Percentiles rank a stretch among this genome's conserved stretches.
Evolutionary conservation across 2,329 filamentous ascomycete genomes (phyloP).

Genomic region (Penicillium griseofulvum): DNA sequence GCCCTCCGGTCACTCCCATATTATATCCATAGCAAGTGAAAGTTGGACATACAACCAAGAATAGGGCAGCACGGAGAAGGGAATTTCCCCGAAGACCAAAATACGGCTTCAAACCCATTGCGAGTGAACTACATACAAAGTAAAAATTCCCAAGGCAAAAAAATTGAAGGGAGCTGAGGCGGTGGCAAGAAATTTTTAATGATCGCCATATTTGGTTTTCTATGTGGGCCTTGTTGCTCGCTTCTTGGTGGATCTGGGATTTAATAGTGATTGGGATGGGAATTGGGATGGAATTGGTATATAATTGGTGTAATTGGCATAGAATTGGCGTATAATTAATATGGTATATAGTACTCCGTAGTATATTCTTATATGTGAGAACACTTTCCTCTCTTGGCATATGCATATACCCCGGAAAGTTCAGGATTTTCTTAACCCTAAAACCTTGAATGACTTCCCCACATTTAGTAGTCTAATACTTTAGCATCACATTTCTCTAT

Average conservation of each 20-base stretch:
- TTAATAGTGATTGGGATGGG: too few relatives aligned
- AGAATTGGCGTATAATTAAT: too few relatives aligned
- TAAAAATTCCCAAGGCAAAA: background rate
- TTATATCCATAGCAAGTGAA: slow-evolving; percentile 55
- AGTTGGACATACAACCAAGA: slow-evolving; percentile 27
- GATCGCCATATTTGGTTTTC: background rate
- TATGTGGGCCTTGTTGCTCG: background rate
- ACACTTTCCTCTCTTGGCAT: too few relatives aligned
- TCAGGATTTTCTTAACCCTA: too few relatives aligned
- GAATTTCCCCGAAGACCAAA: slow-evolving; percentile 23
- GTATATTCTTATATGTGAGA: too few relatives aligned
- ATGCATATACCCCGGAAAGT: too few relatives aligned
- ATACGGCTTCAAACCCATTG: slow-evolving; percentile 22
- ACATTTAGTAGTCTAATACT: too few relatives aligned
- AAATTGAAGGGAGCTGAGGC: background rate
- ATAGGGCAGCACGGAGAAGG: slow-evolving; percentile 19
- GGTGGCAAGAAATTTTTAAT: background rate
- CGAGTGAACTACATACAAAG: background rate
- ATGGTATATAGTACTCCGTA: too few relatives aligned
- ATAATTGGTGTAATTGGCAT: too few relatives aligned
- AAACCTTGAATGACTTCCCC: too few relatives aligned
- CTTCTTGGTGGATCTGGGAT: background rate
- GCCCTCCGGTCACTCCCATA: slow-evolving; percentile 50
- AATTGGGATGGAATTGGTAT: too few relatives aligned
- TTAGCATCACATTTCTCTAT: too few relatives aligned